Percentiles rank a stretch among this genome's conserved stretches.
Evolutionary conservation across 345 rosid species (phyloP).

Genomic region (Turnera subulata): DNA sequence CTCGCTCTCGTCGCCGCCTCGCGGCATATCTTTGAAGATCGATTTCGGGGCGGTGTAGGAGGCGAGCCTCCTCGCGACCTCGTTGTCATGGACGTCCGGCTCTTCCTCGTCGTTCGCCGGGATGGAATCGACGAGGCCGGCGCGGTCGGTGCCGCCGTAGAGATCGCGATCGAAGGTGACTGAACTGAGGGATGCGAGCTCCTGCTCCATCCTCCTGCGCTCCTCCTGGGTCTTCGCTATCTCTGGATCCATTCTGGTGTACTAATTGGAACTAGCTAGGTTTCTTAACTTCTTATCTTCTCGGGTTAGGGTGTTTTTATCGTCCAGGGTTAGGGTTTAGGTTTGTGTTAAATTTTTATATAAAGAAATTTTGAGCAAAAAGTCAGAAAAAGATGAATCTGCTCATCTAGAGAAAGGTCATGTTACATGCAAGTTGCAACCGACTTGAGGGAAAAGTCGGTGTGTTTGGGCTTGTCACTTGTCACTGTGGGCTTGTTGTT

Average conservation of each 20-base stretch:
- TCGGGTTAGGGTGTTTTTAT: too few relatives aligned
- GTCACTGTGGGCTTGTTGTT: too few relatives aligned
- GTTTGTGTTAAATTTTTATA: too few relatives aligned
- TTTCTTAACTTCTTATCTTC: too few relatives aligned
- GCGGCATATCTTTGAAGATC: conserved; percentile 69
- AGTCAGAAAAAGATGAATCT: too few relatives aligned
- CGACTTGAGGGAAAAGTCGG: too few relatives aligned
- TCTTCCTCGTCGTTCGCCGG: conserved; percentile 90
- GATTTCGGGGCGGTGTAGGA: conserved; percentile 93
- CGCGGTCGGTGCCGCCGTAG: conserved; percentile 71
- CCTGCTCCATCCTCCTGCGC: conserved; percentile 62
- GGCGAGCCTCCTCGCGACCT: conserved; percentile 69
- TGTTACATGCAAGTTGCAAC: too few relatives aligned
- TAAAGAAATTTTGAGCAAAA: too few relatives aligned
- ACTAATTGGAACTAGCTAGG: too few relatives aligned
- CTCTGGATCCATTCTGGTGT: conserved; percentile 48
- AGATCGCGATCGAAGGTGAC: conserved; percentile 73
- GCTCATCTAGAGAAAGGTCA: too few relatives aligned
- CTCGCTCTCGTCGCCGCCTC: conserved; percentile 52
- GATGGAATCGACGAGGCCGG: conserved; percentile 58
- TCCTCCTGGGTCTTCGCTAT: conserved; percentile 87
- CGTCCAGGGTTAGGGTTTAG: too few relatives aligned
- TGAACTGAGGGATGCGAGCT: conserved; percentile 67
- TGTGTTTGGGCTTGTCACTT: too few relatives aligned
- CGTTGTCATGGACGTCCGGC: conserved; percentile 52